phyloP scores from a whole-genome alignment of 2,329 filamentous ascomycete species.

The Clonostachys solani region DNA sequence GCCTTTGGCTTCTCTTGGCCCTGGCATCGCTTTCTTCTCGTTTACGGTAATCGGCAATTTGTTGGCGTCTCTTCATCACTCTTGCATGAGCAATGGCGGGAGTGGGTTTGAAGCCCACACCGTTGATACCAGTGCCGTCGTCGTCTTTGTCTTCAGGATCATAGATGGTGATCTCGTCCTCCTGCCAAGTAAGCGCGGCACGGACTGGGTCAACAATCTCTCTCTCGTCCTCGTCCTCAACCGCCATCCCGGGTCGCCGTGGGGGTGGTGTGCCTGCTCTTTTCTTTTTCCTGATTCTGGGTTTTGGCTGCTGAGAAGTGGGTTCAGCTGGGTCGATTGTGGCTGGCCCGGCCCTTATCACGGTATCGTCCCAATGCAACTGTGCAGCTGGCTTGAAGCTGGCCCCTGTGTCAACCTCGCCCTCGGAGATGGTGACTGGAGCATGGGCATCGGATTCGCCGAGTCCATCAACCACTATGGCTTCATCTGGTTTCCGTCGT shows the following conservation, averaged over 20 bases:
- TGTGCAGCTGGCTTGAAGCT: neutral
- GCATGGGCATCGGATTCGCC: neutral
- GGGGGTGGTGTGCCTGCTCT: slow-evolving; percentile 33
- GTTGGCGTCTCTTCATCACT: slow-evolving; percentile 51
- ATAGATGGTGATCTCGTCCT: slow-evolving; percentile 64
- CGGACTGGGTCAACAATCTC: slow-evolving; percentile 47
- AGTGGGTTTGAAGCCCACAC: slow-evolving; percentile 63
- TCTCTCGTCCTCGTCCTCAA: slow-evolving; percentile 23
- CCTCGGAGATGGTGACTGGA: slow-evolving; percentile 4
- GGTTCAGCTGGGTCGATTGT: neutral
- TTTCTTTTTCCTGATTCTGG: slow-evolving; percentile 11
- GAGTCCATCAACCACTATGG: slow-evolving; percentile 17
- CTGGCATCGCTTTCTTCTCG: slow-evolving; percentile 58
- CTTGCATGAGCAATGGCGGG: slow-evolving; percentile 55
- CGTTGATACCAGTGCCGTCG: slow-evolving; percentile 64
- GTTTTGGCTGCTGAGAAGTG: neutral
- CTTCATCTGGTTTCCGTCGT: slow-evolving; percentile 25
- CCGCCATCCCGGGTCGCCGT: slow-evolving; percentile 9
- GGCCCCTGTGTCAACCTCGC: slow-evolving; percentile 3
- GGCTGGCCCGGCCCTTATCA: too few relatives aligned
- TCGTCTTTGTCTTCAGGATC: slow-evolving; percentile 62
- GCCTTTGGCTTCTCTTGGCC: slow-evolving; percentile 46
- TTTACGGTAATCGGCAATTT: slow-evolving; percentile 58
- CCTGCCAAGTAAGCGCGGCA: slow-evolving; percentile 61
- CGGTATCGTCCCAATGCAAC: too few relatives aligned